phyloP scores from a whole-genome alignment of 768 basidiomycete genomes.

The Agaricus subrufescens region DNA sequence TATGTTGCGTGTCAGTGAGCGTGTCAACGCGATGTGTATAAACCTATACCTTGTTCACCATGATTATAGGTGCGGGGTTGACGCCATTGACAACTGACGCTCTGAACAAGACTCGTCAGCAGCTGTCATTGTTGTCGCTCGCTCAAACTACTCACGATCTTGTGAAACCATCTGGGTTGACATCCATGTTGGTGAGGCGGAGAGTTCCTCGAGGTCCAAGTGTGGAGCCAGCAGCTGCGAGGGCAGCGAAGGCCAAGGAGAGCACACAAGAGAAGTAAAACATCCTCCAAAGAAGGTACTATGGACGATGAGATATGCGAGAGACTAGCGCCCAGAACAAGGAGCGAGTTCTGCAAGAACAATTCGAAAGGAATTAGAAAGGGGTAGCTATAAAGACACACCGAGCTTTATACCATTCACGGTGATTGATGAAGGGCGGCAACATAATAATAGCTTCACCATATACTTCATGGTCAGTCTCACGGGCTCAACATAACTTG shows the following conservation, averaged over 20 bases:
- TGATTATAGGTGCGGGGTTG: slow-evolving; percentile 12
- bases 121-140: not conserved
- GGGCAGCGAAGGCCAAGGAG: not conserved
- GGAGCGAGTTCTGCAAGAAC: not conserved
- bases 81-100: not conserved
- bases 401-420: not conserved
- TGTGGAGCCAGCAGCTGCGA: not conserved
- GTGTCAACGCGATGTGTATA: not conserved
- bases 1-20: not conserved
- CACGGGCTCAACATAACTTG: not conserved
- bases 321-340: not conserved
- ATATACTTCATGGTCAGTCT: not conserved
- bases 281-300: not conserved
- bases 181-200: not conserved
- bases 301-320: not conserved
- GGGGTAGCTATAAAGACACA: too few relatives aligned
- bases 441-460: not conserved
- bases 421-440: not conserved
- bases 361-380: too few relatives aligned
- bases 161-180: slow-evolving; percentile 6
- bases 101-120: not conserved
- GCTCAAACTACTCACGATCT: slow-evolving; percentile 12
- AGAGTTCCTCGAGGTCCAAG: not conserved
- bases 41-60: slow-evolving; percentile 1
- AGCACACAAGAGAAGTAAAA: not conserved